Conservation (phyloP, 2,329 filamentous ascomycete species). For the Lecanicillium sp. region DNA sequence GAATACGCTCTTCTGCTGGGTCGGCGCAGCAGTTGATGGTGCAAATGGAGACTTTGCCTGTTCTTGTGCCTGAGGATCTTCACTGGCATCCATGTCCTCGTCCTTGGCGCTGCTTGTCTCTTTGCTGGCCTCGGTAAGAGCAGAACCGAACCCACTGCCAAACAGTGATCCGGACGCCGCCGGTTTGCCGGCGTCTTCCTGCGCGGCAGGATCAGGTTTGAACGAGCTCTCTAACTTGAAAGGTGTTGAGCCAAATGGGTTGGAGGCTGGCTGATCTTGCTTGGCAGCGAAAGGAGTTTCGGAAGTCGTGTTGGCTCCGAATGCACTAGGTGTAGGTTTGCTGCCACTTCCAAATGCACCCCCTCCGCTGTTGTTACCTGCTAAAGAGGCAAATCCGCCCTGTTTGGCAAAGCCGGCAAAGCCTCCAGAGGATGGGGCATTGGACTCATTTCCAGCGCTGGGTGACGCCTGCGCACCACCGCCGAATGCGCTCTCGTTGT, state of each 20-base stretch:
- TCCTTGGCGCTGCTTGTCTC: slow-evolving; percentile 35
- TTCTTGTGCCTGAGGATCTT: slow-evolving; percentile 14
- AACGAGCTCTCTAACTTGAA: slow-evolving; percentile 65
- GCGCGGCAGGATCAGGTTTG: slow-evolving; percentile 52
- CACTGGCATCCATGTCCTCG: slow-evolving; percentile 41
- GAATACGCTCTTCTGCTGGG: slow-evolving; percentile 2
- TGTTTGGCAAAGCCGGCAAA: slow-evolving; percentile 47
- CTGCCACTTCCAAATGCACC: slow-evolving; percentile 28
- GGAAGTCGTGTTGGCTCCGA: slow-evolving; percentile 17
- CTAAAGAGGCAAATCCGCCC: slow-evolving; percentile 46
- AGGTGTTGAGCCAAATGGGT: slow-evolving; percentile 39
- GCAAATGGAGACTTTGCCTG: slow-evolving; percentile 21
- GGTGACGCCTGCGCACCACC: slow-evolving; percentile 14
- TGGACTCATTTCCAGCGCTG: slow-evolving; percentile 4
- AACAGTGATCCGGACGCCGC: slow-evolving; percentile 42
- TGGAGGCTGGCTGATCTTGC: slow-evolving; percentile 20
- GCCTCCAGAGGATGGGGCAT: slow-evolving; percentile 28
- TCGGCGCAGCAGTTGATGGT: slow-evolving; percentile 3
- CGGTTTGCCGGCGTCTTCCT: slow-evolving; percentile 48
- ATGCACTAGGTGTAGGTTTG: slow-evolving; percentile 26
- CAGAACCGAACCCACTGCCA: slow-evolving; percentile 51
- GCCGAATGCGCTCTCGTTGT: slow-evolving; percentile 28
- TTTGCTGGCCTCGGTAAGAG: slow-evolving; percentile 40
- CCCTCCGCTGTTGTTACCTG: slow-evolving; percentile 23
- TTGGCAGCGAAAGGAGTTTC: slow-evolving; percentile 10